Evolutionary conservation across 2,329 filamentous ascomycete genomes (phyloP), one percentile per base, ranked within the genome.

Genomic region (Diaporthe sp.): DNA sequence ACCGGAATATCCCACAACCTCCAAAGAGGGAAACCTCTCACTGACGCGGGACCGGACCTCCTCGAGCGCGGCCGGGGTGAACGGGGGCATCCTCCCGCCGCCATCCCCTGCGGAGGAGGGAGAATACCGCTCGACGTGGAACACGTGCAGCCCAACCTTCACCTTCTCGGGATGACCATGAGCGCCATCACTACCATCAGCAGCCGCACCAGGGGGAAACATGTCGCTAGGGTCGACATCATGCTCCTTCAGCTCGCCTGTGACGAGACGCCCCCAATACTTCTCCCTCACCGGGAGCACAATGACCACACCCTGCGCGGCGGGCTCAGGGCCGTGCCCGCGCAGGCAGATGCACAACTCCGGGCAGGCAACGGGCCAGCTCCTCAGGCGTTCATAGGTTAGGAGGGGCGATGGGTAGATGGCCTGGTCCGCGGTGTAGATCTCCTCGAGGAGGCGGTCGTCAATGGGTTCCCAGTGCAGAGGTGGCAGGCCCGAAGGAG

Each of bases 341-440:
- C 61, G 70, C 47, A 76, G 63, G 44, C 55, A 61, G n/a, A 75
- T 67, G 34, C 44, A 60, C 1, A 76, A 39, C 5, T 75, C 75
- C 0, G 73, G 75, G 42, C 70, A 75, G 25, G 73, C n/a, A 13
- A 12, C 22, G 49, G 44, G 44, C 75, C 75, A 76, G 70, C 68
- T 55, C 39, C n/a, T 67, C 70, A 76, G 61, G 25, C 63, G 75
- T n/a, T 57, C n/a, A 34, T 65, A 55, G 4, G 61, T 75, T 1
- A 76, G 61, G 17, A 44, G 42, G 20, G 75, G 75, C 2, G 75
- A 73, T 3, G 73, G 75, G 34, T 76, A 76, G 34, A 76, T 76
- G n/a, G 68, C 73, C 57, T 76, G 75, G 47, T 76, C 75, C 4
- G 57, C 51, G 25, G 51, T n/a, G 73, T 75, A 76, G 3, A 75